Conservation (phyloP, 306 rosid species). For the Prunus salicina region DNA sequence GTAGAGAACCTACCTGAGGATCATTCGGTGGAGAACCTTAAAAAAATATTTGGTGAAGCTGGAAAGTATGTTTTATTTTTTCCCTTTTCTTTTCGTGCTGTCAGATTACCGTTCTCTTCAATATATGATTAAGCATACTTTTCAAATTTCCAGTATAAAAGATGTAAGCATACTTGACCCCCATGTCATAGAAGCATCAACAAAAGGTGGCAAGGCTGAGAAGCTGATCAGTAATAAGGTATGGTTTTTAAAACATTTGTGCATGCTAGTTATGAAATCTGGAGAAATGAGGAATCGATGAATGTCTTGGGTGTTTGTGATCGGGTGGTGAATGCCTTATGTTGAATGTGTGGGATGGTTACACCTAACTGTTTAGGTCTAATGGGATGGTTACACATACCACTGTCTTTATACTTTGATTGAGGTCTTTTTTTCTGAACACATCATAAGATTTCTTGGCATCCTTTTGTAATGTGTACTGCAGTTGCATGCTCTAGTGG, state of each 20-base stretch:
- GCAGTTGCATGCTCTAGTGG: constrained; percentile 87
- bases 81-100: constrained; percentile 3
- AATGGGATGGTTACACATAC: not conserved
- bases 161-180: constrained; percentile 60
- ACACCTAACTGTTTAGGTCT: no score
- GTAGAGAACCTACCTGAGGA: constrained; percentile 90
- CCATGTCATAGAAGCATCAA: constrained; percentile 39
- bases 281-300: not conserved
- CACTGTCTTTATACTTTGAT: not conserved
- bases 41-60: constrained; percentile 65
- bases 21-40: constrained; percentile 76
- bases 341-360: no score
- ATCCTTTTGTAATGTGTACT: not conserved
- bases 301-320: not conserved
- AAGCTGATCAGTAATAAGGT: constrained; percentile 67
- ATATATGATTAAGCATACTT: constrained; percentile 12
- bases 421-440: not conserved
- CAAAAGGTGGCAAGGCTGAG: constrained; percentile 55
- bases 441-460: not conserved
- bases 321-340: not conserved
- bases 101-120: constrained; percentile 5
- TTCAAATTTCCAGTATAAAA: constrained; percentile 59
- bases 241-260: not conserved
- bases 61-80: constrained; percentile 63
- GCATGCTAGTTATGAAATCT: not conserved